Base-by-base conservation (phyloP, 2,329 filamentous ascomycete species). In the Paracorniculantispora psalliotae region DNA sequence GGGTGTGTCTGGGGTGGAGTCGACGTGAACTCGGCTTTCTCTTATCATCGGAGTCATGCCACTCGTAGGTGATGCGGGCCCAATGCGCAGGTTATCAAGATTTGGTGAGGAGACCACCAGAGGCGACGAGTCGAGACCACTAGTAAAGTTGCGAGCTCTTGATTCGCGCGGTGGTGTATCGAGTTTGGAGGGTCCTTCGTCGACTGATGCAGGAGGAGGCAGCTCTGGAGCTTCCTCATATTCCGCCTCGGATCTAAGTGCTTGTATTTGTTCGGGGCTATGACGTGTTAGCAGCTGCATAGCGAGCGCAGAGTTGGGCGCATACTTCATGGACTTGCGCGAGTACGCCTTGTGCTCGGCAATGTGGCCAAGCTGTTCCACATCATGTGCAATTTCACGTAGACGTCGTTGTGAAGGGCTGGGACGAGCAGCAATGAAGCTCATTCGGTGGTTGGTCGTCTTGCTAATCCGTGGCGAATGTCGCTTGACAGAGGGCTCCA, bases 321-420 rank as follows among this genome's bases (percentile, higher is more conserved):
- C 82, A 60, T 77, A 90, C 87, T 83, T 87, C 67, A 92, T 76
- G 10, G 88, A 90, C 64, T 80, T 79, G 55, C 89, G 78, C 12
- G 87, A 85, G 67, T 83, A 90, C 2, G 78, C 73, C 67, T 89
- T 90, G 68, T 84, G 82, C 70, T 93, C 90, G 39, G 81, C 75
- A 53, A 93, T 91, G 1, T 63, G 82, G 73, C 66, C 80, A 65
- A 67, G 72, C 67, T 75, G 71, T 64, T 85, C 82, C 26, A 79
- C 72, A 33, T 86, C 79, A 67, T 81, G 75, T 61, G 79, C 78
- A 67, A 85, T 73, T 66, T 86, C 77, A 63, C 82, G 79, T 66
- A 83, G 79, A 53, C 81, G 79, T 67, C 80, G 80, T 61, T 83
- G 81, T 2, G 81, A 79, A 4, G 82, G 81, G 65, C 81, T 81